phyloP scores from a whole-genome alignment of 345 rosid species.

The Heritiera littoralis region DNA sequence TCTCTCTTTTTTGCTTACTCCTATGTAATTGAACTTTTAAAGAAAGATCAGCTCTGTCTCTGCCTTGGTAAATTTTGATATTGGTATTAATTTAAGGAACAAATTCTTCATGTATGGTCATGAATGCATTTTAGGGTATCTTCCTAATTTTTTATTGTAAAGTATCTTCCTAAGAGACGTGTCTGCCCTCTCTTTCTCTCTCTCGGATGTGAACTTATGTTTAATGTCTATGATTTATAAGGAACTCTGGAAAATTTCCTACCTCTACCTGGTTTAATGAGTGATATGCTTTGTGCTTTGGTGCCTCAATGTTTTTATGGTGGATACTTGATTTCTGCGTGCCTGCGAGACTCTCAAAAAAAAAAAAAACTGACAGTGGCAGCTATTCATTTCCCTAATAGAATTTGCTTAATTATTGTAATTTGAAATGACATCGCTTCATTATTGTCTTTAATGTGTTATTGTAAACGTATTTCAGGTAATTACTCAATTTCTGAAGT shows the following conservation, averaged over 20 bases:
- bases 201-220: neutral
- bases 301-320: neutral
- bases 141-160: neutral
- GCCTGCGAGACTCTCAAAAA: neutral
- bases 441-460: conserved; percentile 22
- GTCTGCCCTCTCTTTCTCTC: neutral
- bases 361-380: neutral
- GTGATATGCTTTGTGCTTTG: neutral
- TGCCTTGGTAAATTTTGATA: neutral
- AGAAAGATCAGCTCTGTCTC: neutral
- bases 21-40: neutral
- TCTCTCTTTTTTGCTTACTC: neutral
- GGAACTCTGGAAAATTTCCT: conserved; percentile 6
- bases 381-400: neutral
- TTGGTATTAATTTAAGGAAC: neutral
- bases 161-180: neutral
- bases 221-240: neutral
- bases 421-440: conserved; percentile 3
- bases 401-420: conserved; percentile 11
- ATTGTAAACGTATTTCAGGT: conserved; percentile 53
- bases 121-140: neutral
- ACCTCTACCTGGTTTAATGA: neutral
- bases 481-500: conserved; percentile 72
- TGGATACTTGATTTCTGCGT: neutral
- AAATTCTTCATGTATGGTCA: neutral